Percentiles rank a stretch among this genome's conserved stretches.
These are phyloP conservation scores for Auricularia auricula-judae DNA, from an alignment of 768 basidiomycete genomes.

Conservation along the genomic window DNA sequence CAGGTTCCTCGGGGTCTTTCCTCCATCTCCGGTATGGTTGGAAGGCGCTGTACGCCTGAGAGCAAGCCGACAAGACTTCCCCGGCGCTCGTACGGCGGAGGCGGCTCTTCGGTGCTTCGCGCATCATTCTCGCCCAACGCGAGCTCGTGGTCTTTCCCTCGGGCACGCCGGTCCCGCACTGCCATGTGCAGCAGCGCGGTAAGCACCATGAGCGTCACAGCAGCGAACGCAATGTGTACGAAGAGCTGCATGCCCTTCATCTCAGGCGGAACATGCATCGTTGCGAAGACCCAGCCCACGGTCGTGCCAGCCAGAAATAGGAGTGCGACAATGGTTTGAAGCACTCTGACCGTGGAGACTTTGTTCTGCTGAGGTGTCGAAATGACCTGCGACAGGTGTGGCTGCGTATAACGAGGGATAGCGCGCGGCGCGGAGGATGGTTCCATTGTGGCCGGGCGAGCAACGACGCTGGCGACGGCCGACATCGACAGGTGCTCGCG, in stretches of 20 bases:
- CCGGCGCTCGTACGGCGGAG: neutral
- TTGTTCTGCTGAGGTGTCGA: neutral
- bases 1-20: neutral
- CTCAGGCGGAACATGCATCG: neutral
- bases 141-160: too few species aligned
- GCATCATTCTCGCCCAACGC: neutral
- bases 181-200: neutral
- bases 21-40: neutral
- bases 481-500: neutral
- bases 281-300: neutral
- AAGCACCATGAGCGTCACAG: neutral
- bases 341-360: neutral
- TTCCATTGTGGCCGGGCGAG: neutral
- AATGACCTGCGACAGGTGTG: neutral
- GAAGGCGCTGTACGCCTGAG: neutral
- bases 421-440: neutral
- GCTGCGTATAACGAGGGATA: neutral
- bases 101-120: neutral
- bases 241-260: neutral
- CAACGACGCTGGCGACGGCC: neutral
- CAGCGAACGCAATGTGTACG: neutral
- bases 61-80: neutral
- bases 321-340: neutral
- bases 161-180: neutral
- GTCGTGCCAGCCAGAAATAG: neutral